Percentiles rank a stretch among this genome's conserved stretches.
These are phyloP conservation scores for Saccharomyces pastorianus DNA, from an alignment of 1,139 yeast genomes.

Conservation along the genomic window DNA sequence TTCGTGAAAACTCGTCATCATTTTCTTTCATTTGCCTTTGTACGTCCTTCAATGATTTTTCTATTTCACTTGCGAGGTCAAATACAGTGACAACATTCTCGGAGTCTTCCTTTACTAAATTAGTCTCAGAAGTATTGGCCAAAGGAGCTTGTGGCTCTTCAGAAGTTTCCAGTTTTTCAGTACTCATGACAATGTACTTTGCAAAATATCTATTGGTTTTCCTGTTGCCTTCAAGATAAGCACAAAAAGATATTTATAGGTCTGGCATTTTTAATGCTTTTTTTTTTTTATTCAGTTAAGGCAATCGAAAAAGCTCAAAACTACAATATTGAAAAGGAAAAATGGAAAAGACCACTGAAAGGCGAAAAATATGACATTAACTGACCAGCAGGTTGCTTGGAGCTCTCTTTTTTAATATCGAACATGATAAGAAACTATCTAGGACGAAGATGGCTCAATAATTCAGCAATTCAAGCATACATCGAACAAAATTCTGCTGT, in stretches of 20 bases:
- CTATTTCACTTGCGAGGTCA: slow-evolving; percentile 46
- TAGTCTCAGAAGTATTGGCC: slow-evolving; percentile 3
- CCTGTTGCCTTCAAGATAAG: no score
- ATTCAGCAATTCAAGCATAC: slow-evolving; percentile 13
- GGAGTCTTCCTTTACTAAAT: slow-evolving; percentile 13
- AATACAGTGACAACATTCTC: slow-evolving; percentile 38
- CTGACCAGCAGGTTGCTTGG: not conserved
- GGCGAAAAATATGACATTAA: not conserved
- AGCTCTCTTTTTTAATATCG: not conserved
- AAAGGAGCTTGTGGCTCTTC: slow-evolving; percentile 1
- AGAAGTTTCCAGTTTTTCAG: slow-evolving; percentile 2
- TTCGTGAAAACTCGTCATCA: slow-evolving; percentile 20
- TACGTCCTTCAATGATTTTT: slow-evolving; percentile 35
- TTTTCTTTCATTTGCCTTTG: slow-evolving; percentile 28
- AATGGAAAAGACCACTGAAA: not conserved
- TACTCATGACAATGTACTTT: slow-evolving; percentile 2
- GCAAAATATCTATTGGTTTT: no score
- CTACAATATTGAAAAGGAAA: no score
- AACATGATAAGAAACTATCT: not conserved
- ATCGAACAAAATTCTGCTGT: slow-evolving; percentile 18
- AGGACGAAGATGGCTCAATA: slow-evolving; percentile 9
- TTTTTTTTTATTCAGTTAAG: no score
- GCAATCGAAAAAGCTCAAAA: no score
- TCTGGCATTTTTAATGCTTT: no score
- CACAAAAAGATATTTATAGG: no score